A percentile compares a stretch with the other conserved stretches of the same genome.
These are phyloP conservation scores for Cutaneotrichosporon cyanovorans DNA, from an alignment of 1,284 basidiomycete genomes.

Conservation along the genomic window DNA sequence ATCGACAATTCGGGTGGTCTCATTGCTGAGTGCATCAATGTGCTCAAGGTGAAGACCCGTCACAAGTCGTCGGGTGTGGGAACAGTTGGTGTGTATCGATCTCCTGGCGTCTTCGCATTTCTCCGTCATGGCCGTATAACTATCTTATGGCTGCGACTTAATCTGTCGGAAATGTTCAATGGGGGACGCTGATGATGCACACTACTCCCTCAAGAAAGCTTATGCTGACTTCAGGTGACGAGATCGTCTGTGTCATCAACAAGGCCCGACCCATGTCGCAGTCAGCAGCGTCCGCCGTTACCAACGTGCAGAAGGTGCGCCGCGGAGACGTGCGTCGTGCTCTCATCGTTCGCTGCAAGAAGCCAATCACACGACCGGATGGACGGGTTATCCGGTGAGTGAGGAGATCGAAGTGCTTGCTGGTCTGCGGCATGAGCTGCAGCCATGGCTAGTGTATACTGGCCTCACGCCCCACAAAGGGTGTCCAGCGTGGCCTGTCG, in stretches of 20 bases:
- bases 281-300: conserved; percentile 38
- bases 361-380: conserved; percentile 35
- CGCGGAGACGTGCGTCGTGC: conserved; percentile 90
- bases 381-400: conserved; percentile 41
- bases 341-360: conserved; percentile 79
- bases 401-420: neutral
- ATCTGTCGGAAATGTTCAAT: no score
- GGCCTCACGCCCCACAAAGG: no score
- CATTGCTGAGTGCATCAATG: conserved; percentile 92
- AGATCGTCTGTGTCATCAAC: conserved; percentile 94
- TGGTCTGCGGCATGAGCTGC: neutral
- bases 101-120: neutral
- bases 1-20: conserved; percentile 99
- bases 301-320: conserved; percentile 60
- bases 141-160: no score
- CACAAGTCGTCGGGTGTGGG: conserved; percentile 60
- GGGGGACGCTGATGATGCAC: no score
- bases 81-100: conserved; percentile 50
- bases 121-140: no score
- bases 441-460: no score
- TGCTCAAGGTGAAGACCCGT: conserved; percentile 79
- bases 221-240: conserved; percentile 64
- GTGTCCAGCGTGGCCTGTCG: no score
- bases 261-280: conserved; percentile 69
- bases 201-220: no score